These are phyloP conservation scores for Cruciata laevipes DNA, from an alignment of 257 asterid species.

Conservation along the genomic window DNA sequence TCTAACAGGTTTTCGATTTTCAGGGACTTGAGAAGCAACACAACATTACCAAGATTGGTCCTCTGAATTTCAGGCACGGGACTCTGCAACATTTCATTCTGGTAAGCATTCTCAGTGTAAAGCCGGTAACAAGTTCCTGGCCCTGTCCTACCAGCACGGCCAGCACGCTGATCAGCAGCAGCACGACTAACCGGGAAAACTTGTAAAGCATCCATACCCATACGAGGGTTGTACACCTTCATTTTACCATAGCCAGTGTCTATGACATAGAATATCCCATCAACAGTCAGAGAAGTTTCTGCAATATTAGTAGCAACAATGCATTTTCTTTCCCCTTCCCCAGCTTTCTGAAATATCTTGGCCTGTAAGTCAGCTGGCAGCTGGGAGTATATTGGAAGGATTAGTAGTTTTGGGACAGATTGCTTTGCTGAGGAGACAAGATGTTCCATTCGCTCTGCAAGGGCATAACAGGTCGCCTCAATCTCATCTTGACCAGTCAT, in stretches of 20 bases:
- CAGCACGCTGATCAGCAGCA: slow-evolving; percentile 97
- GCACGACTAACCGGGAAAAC: slow-evolving; percentile 95
- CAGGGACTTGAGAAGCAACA: slow-evolving; percentile 75
- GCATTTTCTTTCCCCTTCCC: slow-evolving; percentile 92
- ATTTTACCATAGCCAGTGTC: slow-evolving; percentile 90
- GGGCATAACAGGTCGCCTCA: slow-evolving; percentile 91
- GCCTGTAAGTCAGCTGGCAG: slow-evolving; percentile 98
- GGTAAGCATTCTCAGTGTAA: slow-evolving; percentile 74
- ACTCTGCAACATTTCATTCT: slow-evolving; percentile 78
- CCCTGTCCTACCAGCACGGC: slow-evolving; percentile 97
- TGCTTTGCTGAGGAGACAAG: slow-evolving; percentile 59
- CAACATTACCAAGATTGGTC: slow-evolving; percentile 92
- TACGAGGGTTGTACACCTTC: slow-evolving; percentile 92
- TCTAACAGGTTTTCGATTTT: slow-evolving; percentile 74
- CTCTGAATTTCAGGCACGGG: slow-evolving; percentile 96
- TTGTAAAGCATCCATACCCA: slow-evolving; percentile 99
- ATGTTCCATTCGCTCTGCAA: slow-evolving; percentile 86
- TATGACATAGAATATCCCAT: slow-evolving; percentile 88
- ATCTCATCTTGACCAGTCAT: slow-evolving; percentile 99
- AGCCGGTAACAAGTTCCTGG: slow-evolving; percentile 97
- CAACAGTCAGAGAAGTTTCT: slow-evolving; percentile 89
- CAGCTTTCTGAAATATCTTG: slow-evolving; percentile 83
- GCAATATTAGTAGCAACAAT: slow-evolving; percentile 95
- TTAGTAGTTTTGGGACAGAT: slow-evolving; percentile 62
- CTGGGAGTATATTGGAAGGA: slow-evolving; percentile 96